Conservation (phyloP, 768 basidiomycete genomes). For the Serpula lacrymans region DNA sequence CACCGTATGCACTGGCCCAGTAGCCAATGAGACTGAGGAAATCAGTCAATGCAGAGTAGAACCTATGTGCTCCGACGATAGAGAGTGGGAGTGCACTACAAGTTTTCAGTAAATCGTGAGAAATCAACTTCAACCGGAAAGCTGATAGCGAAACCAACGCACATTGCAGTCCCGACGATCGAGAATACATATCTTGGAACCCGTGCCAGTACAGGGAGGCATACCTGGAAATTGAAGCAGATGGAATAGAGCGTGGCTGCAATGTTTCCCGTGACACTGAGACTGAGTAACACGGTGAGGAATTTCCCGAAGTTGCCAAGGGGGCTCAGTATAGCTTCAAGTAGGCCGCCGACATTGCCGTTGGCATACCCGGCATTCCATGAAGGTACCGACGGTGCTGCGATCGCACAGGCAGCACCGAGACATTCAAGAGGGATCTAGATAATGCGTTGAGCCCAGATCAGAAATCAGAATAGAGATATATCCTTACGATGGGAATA, state of each 20-base stretch:
- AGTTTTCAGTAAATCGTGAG: neutral
- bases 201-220: slow-evolving; percentile 52
- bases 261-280: slow-evolving; percentile 77
- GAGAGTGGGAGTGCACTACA: slow-evolving; percentile 61
- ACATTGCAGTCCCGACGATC: slow-evolving; percentile 65
- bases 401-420: slow-evolving; percentile 65
- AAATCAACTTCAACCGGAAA: neutral
- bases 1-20: slow-evolving; percentile 55
- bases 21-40: slow-evolving; percentile 70
- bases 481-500: slow-evolving; percentile 50
- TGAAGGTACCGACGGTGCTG: slow-evolving; percentile 49
- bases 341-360: slow-evolving; percentile 60
- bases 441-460: neutral
- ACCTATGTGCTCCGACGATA: slow-evolving; percentile 65
- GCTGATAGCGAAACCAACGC: slow-evolving; percentile 20
- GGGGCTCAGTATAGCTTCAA: slow-evolving; percentile 60
- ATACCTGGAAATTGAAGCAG: slow-evolving; percentile 68
- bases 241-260: slow-evolving; percentile 82
- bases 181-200: slow-evolving; percentile 73
- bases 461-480: neutral
- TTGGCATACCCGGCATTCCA: slow-evolving; percentile 54
- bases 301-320: slow-evolving; percentile 66
- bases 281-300: slow-evolving; percentile 66
- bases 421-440: slow-evolving; percentile 47
- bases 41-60: slow-evolving; percentile 61